Base-by-base conservation (phyloP, 2,329 filamentous ascomycete genomes). In the Penicillium sp. region DNA sequence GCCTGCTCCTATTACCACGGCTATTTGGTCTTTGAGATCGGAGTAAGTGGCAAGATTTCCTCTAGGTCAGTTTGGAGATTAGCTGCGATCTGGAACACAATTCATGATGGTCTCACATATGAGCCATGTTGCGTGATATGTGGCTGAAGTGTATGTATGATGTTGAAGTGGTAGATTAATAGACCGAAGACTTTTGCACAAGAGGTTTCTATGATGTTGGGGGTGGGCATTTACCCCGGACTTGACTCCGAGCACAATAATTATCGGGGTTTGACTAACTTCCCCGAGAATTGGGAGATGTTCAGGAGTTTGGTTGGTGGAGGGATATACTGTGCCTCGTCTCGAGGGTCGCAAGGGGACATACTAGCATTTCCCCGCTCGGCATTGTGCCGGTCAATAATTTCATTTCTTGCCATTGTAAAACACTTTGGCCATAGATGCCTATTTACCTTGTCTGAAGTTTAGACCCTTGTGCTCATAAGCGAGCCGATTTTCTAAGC, bases 1-100 rank as follows among this genome's bases (percentile, higher is more conserved):
- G 11, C 65, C 64, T 27, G 66, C 62, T 31, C 66, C 66, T 19
- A 61, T 59, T 4, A 66, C 44, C 7, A 68, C 52, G 29, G 58
- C 58, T 2, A 65, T 48, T 49, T 65, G 57, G 19, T 54, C 56
- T 46, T 59, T 55, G 14, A 67, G 54, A 42, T 66, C 65, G 24
- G 58, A 54, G 49, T 65, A 62, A 11, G 24, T 29, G 35, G 61
- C 51, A 10, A 19, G 33, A n/a, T 52, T 27, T 3, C 54, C 35
- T 31, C 43, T 54, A 24, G 1, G 45, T 31, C 49, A 24, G 6
- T 26, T 13, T 33, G 13, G 13, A n/a, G 5, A 19, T 29, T 35
- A 26, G 22, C n/a, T 19, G 42, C 19, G 5, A 14, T n/a, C 4
- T 37, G 21, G 16, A 35, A n/a, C 29, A 4, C 29, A 16, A 24